A percentile compares a stretch with the other conserved stretches of the same genome.
Conservation (phyloP, 176 grass and related monocot genomes). For the Oryza nivara region DNA sequence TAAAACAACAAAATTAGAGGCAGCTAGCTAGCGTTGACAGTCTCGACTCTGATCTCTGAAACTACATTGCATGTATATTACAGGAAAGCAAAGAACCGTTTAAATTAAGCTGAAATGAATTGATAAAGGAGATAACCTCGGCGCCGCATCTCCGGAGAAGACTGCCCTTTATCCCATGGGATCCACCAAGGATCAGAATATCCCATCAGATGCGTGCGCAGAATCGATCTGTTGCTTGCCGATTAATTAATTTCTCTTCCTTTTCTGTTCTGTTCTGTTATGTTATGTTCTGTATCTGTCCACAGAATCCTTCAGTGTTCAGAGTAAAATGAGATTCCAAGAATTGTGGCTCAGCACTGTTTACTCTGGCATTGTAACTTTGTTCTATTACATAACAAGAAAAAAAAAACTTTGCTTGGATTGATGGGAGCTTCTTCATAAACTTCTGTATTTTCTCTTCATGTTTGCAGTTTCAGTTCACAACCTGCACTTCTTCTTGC, state of each 20-base stretch:
- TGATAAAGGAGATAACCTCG: not conserved
- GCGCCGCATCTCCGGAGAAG: too few species aligned
- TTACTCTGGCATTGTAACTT: not conserved
- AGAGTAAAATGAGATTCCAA: too few species aligned
- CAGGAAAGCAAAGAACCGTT: too few species aligned
- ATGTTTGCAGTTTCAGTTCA: not conserved
- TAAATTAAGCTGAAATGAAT: not conserved
- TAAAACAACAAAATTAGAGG: not conserved
- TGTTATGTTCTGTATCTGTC: not conserved
- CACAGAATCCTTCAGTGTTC: not conserved
- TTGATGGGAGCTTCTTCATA: not conserved
- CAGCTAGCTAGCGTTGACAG: not conserved
- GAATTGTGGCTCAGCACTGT: not conserved
- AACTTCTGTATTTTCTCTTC: not conserved
- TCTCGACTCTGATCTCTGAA: not conserved
- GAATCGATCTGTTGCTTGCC: not conserved
- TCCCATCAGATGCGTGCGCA: not conserved
- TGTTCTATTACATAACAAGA: not conserved
- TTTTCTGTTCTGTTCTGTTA: too few species aligned
- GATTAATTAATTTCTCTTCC: not conserved
- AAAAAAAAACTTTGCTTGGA: not conserved
- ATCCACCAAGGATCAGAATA: not conserved
- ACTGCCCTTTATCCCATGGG: not conserved
- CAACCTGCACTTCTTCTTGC: not conserved
- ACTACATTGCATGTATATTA: too few species aligned